Conservation (phyloP, 2,329 filamentous ascomycete species). For the Colletotrichum incanum region DNA sequence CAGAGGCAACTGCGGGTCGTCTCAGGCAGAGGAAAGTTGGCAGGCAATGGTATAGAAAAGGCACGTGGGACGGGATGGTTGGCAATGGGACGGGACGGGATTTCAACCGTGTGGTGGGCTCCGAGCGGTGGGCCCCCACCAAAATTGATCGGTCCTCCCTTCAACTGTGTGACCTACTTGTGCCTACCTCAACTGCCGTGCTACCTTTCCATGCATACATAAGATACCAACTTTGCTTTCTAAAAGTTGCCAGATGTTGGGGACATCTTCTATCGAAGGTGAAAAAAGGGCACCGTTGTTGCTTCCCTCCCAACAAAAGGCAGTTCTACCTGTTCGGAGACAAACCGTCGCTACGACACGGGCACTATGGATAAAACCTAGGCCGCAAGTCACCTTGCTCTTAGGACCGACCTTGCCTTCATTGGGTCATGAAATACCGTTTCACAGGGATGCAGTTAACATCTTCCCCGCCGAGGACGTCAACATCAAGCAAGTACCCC, state of each 20-base stretch:
- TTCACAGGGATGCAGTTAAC: no score
- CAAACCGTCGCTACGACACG: background rate
- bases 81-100: conserved; percentile 5
- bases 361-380: background rate
- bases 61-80: conserved; percentile 7
- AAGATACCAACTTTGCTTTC: background rate
- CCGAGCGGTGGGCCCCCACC: background rate
- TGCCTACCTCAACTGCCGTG: background rate
- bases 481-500: background rate
- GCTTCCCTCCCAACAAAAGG: background rate
- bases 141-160: background rate
- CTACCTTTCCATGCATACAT: background rate
- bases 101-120: conserved; percentile 1
- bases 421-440: background rate
- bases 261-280: no score
- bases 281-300: background rate
- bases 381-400: background rate
- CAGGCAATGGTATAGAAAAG: background rate
- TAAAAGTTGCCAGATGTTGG: background rate
- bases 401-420: background rate
- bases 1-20: background rate
- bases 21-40: background rate
- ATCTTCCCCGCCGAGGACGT: no score
- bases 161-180: background rate
- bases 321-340: background rate